A percentile compares a stretch with the other conserved stretches of the same genome.
These are phyloP conservation scores for Cubamyces sp. DNA, from an alignment of 768 basidiomycete genomes.

Conservation along the genomic window DNA sequence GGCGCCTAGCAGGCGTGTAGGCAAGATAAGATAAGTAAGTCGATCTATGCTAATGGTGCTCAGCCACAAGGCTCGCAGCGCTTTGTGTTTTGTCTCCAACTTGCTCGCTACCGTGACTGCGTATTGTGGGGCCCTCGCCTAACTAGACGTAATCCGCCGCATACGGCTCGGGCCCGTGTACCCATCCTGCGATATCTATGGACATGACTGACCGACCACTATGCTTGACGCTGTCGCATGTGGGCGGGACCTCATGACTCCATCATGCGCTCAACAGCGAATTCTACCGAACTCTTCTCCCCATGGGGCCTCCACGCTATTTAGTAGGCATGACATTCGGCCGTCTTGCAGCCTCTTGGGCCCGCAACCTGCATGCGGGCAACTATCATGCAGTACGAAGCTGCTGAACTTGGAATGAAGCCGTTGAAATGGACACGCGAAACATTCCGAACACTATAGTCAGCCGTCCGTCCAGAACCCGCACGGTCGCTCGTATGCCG, in stretches of 20 bases:
- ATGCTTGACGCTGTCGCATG: neutral
- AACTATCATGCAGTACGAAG: too few relatives aligned
- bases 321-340: too few relatives aligned
- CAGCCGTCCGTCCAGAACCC: too few relatives aligned
- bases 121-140: too few relatives aligned
- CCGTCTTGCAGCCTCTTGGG: too few relatives aligned
- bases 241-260: slow-evolving; percentile 6
- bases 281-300: slow-evolving; percentile 10
- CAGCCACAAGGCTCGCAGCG: neutral
- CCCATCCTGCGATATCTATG: neutral
- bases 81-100: neutral
- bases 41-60: too few relatives aligned
- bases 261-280: slow-evolving; percentile 6
- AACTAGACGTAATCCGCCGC: too few relatives aligned
- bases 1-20: too few relatives aligned
- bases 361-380: too few relatives aligned
- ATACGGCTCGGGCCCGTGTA: too few relatives aligned
- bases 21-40: neutral
- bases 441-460: neutral
- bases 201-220: neutral
- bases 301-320: neutral
- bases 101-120: neutral
- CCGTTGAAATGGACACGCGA: neutral
- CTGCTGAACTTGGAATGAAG: neutral
- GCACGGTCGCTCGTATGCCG: too few relatives aligned